Conservation (phyloP, 1,284 basidiomycete genomes). For the Rhodotorula sp. region DNA sequence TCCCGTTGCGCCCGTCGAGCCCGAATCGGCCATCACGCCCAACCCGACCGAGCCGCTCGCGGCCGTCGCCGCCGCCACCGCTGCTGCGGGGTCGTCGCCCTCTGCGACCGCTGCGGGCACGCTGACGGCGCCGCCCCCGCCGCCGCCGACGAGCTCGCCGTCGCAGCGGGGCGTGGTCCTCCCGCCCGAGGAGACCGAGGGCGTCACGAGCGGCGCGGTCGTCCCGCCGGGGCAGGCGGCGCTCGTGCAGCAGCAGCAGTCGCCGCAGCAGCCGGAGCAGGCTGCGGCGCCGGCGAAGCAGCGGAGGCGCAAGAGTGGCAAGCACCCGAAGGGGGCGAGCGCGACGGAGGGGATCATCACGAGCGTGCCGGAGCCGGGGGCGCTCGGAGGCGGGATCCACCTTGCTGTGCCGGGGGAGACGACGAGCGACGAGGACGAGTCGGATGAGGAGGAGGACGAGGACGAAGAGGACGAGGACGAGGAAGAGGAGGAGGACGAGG, state of each 20-base stretch:
- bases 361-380: constrained; percentile 38
- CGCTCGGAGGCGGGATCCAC: constrained; percentile 13
- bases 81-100: not conserved
- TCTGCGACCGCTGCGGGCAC: not conserved
- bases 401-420: constrained; percentile 1
- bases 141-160: constrained; percentile 15
- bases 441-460: constrained; percentile 56
- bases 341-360: constrained; percentile 42
- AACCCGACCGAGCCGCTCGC: constrained; percentile 9
- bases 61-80: not conserved
- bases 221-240: constrained; percentile 66
- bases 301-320: constrained; percentile 52
- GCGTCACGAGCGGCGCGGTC: constrained; percentile 67
- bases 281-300: not conserved
- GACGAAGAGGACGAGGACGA: constrained; percentile 50
- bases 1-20: constrained; percentile 1
- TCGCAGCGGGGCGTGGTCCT: constrained; percentile 46
- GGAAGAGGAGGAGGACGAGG: constrained; percentile 69
- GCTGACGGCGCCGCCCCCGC: not conserved
- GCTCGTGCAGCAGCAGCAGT: not conserved
- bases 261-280: constrained; percentile 1
- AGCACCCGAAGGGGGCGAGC: constrained; percentile 24
- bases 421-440: constrained; percentile 51
- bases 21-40: constrained; percentile 10
- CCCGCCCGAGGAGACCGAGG: constrained; percentile 61